Conservation (phyloP, 2,329 filamentous ascomycete genomes). For the Colletotrichum salicis region DNA sequence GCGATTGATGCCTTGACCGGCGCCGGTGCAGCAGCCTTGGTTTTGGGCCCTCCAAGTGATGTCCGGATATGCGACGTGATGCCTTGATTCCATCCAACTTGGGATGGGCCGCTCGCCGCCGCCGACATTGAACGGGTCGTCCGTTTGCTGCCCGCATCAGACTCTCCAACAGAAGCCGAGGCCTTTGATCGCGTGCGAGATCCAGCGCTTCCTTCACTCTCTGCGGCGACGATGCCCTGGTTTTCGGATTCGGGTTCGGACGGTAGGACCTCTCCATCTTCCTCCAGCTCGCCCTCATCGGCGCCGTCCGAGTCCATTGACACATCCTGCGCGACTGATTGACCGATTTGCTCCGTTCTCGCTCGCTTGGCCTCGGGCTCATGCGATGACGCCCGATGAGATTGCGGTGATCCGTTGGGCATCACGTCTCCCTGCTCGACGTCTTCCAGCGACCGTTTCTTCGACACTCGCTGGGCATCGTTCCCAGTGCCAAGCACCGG, state of each 20-base stretch:
- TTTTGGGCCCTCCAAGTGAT: constrained; percentile 19
- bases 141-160: constrained; percentile 13
- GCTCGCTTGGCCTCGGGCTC: constrained; percentile 38
- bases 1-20: not conserved
- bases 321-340: not conserved
- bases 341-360: constrained; percentile 11
- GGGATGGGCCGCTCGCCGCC: not conserved
- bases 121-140: constrained; percentile 22
- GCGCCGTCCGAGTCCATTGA: constrained; percentile 24
- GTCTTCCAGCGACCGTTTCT: constrained; percentile 45
- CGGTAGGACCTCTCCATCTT: constrained; percentile 30
- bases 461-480: constrained; percentile 27
- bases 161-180: not conserved
- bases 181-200: not conserved
- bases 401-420: constrained; percentile 12
- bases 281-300: constrained; percentile 49
- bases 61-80: constrained; percentile 33
- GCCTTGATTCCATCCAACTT: constrained; percentile 33
- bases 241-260: constrained; percentile 2
- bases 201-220: not conserved
- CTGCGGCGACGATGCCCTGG: constrained; percentile 1
- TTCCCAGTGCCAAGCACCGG: not conserved
- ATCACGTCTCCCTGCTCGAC: constrained; percentile 23
- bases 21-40: not conserved
- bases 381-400: constrained; percentile 17